phyloP scores from a whole-genome alignment of 2,329 filamentous ascomycete species.

The Colletotrichum australisinense region DNA sequence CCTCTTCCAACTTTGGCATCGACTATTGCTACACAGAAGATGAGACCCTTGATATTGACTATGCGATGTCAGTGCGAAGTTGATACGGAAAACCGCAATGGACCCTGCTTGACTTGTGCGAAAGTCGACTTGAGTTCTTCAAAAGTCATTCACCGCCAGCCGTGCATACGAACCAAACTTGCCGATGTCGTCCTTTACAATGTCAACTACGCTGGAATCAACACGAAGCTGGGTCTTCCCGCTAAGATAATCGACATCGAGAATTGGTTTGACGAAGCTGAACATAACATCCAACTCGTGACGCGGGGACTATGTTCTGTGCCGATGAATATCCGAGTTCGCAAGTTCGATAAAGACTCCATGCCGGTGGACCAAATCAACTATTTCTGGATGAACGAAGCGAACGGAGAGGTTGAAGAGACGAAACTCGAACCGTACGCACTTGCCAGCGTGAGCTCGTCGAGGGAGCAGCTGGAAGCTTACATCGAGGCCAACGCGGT shows the following conservation, averaged over 20 bases:
- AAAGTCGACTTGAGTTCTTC: constrained; percentile 52
- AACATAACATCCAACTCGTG: constrained; percentile 48
- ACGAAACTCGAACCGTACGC: constrained; percentile 52
- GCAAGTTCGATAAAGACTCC: constrained; percentile 50
- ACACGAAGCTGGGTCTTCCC: constrained; percentile 50
- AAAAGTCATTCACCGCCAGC: constrained; percentile 58
- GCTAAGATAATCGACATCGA: constrained; percentile 54
- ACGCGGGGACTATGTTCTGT: constrained; percentile 49
- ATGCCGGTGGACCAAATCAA: constrained; percentile 49
- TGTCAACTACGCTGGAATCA: constrained; percentile 50
- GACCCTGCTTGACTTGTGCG: constrained; percentile 54
- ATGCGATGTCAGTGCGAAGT: constrained; percentile 48
- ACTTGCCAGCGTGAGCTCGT: constrained; percentile 49
- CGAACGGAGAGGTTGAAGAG: constrained; percentile 39
- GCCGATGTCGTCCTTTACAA: constrained; percentile 51
- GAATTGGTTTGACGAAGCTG: constrained; percentile 44
- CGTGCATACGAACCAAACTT: constrained; percentile 57
- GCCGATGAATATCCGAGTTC: constrained; percentile 53
- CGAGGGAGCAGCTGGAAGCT: constrained; percentile 45
- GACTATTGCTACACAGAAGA: neutral
- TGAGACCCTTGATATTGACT: neutral
- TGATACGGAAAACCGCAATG: constrained; percentile 44
- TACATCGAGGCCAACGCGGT: constrained; percentile 46
- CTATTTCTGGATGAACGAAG: constrained; percentile 50
- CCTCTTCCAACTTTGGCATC: neutral